Base-by-base conservation (phyloP, 345 rosid species). In the Anacardium occidentale region DNA sequence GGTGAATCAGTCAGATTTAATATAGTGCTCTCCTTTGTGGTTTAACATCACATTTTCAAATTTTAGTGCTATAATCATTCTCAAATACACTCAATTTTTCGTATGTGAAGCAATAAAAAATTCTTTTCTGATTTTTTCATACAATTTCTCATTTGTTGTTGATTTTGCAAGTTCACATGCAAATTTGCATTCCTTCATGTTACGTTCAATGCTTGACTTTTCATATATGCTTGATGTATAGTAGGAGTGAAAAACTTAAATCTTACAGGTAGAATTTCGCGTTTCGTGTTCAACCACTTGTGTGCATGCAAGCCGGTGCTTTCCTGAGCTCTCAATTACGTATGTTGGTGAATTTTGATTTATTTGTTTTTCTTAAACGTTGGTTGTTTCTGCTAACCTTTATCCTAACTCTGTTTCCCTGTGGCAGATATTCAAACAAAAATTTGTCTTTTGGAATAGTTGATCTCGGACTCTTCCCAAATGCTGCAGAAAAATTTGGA, bases 401-500 rank as follows among this genome's bases (percentile, higher is more conserved):
- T 69, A 61, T 56, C 10, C 47, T 22, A 24, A 34, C 64, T 66
- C 65, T 69, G 45, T 72, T 77, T 69, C 64, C 48, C 62, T 45
- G 42, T 60, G 15, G 54, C 88, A 91, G 98, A 86, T 94, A 89
- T 80, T 89, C 94, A 5, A 91, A 89, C 83, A 88, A 83, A 78
- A 84, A 86, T 81, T 77, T 94, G 74, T 89, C 97, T 55, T 94
- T 94, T 32, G 98, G 94, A 72, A 86, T 83, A 56, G 82, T 94
- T 40, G 98, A 94, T 83, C 90, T 94, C 51, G 97, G 97, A 76
- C 91, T 94, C 68, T 94, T 94, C 75, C 93, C 98, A 74, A 90
- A 91, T 82, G 85, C 89, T 69, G 94, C 97, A 25, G 93, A 85
- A 64, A 87, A 81, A 73, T 90, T 91, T 80, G 97, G 97, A 80